Base-by-base conservation (phyloP, 768 basidiomycete species). In the Lanmaoa rubissima region DNA sequence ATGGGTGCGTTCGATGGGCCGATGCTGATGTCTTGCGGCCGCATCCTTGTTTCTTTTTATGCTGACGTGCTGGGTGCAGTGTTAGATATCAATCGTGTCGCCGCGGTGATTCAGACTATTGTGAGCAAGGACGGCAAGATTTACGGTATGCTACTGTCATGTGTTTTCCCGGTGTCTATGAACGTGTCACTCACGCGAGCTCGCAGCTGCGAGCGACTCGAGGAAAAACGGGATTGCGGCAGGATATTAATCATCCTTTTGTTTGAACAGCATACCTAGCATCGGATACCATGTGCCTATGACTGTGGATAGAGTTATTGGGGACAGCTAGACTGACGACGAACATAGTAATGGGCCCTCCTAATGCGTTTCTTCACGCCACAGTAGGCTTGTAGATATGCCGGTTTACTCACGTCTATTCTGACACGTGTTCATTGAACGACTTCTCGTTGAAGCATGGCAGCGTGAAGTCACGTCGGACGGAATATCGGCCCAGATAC, bases 201-300 rank as follows among this genome's bases (percentile, higher is more conserved):
- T 26, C 26, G 42, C 62, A 90, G 94, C 92, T 58, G 88, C 91
- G 10, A 92, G 90, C 67, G 94, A 97, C 72, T 92, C 90, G 19
- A 82, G 94, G 67, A 96, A 95, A 78, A 90, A 93, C 60, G 94
- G 94, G n/a, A 81, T 94, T 41, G 90, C 94, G 5, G 85, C 90
- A 46, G 94, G 90, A 4, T 95, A 94, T 73, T 92, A 66, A 72
- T 40, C 10, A 10, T 7, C 2, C n/a, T 34, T 3, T 40, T 1
- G 36, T 19, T 34, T 28, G 17, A 32, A 11, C 17, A 10, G 24
- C 9, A 31, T 17, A 11, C 14, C 26, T 7, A 14, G 26, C 24
- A 31, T 26, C 14, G 7, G 19, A 24, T n/a, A 17, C 12, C 19
- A 21, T 21, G 19, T 14, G 3, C 21, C 21, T 24, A 24, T 24